Evolutionary conservation across 2,329 filamentous ascomycete species (phyloP), one percentile per base, ranked within the genome.

Genomic region (Colletotrichum limetticola): DNA sequence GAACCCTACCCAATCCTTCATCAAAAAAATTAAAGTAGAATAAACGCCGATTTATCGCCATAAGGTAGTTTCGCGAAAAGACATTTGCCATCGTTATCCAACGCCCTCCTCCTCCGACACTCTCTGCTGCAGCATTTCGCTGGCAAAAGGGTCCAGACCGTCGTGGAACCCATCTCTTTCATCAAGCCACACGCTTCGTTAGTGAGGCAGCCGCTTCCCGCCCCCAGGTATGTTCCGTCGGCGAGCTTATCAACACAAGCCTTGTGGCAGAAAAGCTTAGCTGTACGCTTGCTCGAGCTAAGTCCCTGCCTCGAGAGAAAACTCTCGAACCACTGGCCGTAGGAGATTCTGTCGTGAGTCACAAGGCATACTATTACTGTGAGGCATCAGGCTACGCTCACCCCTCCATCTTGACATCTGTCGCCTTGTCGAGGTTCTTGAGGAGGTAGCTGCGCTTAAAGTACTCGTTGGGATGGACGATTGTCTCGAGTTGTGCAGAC

Each of bases 381-480:
- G 24, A 19, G 9, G 26, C 37, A 11, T 16, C 62, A 24, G 12
- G 6, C 70, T 64, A 26, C 16, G 55, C 46, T 81, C 83, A 91
- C 75, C 80, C 85, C 72, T 88, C 87, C 88, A 92, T 91, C 82
- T 89, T 88, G 37, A 88, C 83, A 73, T 91, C 89, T 22, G 85
- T 83, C 32, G 80, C 76, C 74, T 87, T 91, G 63, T 83, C 91
- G 30, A 97, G 82, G 80, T 97, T 94, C 86, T 95, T 98, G 74
- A 99, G 85, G 77, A 97, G 79, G 82, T 95, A 98, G 81, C 95
- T 97, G 68, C 96, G 89, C 87, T 98, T 98, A 83, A 98, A 99
- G 83, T 98, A 99, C 76, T 96, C 95, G 81, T 99, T 99, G 12
- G 97, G 97, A 83, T 99, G 97, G 26, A 98, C 92, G 80, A 99